A percentile compares a stretch with the other conserved stretches of the same genome.
These are phyloP conservation scores for Hypericum androsaemum DNA, from an alignment of 345 rosid species.

Conservation along the genomic window DNA sequence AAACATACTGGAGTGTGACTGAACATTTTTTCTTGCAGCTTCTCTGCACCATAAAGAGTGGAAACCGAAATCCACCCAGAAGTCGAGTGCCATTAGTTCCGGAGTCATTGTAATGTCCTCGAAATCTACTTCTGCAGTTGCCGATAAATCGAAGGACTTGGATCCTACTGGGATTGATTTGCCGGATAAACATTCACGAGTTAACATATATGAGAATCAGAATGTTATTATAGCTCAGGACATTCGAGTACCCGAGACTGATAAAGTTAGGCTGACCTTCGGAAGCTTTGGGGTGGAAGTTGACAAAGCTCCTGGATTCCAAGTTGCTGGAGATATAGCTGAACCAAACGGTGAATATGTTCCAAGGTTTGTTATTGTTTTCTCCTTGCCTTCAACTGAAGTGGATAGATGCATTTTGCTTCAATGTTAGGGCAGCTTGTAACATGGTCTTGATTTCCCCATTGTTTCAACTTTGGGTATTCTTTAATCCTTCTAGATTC, in stretches of 20 bases:
- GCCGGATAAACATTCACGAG: conserved; percentile 41
- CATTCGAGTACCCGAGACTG: conserved; percentile 77
- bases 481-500: too few species aligned
- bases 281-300: conserved; percentile 71
- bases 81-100: conserved; percentile 27
- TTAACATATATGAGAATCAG: conserved; percentile 40
- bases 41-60: conserved; percentile 64
- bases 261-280: conserved; percentile 61
- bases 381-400: conserved; percentile 1
- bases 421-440: neutral
- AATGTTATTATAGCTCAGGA: conserved; percentile 80
- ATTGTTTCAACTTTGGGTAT: too few species aligned
- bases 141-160: conserved; percentile 33
- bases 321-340: conserved; percentile 29
- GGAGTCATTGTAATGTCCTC: conserved; percentile 66
- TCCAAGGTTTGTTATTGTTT: conserved; percentile 37
- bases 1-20: neutral
- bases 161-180: conserved; percentile 38
- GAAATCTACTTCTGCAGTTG: conserved; percentile 35
- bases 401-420: neutral
- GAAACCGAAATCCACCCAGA: conserved; percentile 77
- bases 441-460: neutral
- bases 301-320: conserved; percentile 34
- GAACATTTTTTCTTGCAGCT: conserved; percentile 31
- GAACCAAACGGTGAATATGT: conserved; percentile 41